Conservation (phyloP, 2,329 filamentous ascomycete species). For the Neurospora sp. region DNA sequence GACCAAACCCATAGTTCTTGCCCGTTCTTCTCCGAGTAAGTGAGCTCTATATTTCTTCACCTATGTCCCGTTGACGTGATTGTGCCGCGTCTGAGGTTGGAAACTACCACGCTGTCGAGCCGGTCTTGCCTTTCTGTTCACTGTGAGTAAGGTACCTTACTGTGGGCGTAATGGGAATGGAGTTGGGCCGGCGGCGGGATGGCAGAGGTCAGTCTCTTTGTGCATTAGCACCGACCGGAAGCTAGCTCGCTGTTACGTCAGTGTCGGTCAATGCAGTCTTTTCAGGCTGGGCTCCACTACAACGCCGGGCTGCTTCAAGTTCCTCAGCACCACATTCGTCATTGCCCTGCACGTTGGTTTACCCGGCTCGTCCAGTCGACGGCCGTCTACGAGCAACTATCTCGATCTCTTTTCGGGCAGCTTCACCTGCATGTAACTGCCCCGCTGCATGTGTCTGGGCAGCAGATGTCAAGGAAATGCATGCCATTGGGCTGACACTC, state of each 20-base stretch:
- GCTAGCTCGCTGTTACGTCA: not conserved
- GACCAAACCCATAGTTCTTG: not conserved
- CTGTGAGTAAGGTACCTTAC: not conserved
- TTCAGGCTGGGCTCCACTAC: not conserved
- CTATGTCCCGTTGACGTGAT: not conserved
- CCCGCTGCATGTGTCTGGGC: not conserved
- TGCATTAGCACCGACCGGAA: not conserved
- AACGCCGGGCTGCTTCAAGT: not conserved
- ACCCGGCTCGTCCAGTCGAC: not conserved
- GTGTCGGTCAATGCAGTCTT: not conserved
- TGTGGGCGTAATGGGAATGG: not conserved
- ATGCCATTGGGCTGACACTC: not conserved
- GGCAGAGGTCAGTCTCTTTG: not conserved
- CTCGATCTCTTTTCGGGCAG: not conserved
- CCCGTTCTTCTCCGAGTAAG: not conserved
- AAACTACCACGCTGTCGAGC: not conserved
- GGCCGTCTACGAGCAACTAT: not conserved
- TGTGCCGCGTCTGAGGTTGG: not conserved
- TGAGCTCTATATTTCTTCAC: not conserved
- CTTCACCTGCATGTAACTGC: not conserved
- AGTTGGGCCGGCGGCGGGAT: not conserved
- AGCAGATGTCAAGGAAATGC: not conserved
- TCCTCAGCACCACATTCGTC: not conserved
- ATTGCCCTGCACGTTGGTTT: not conserved
- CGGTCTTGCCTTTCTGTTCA: not conserved